Base-by-base conservation (phyloP, 2,329 filamentous ascomycete genomes). In the Neofusicoccum sp. region DNA sequence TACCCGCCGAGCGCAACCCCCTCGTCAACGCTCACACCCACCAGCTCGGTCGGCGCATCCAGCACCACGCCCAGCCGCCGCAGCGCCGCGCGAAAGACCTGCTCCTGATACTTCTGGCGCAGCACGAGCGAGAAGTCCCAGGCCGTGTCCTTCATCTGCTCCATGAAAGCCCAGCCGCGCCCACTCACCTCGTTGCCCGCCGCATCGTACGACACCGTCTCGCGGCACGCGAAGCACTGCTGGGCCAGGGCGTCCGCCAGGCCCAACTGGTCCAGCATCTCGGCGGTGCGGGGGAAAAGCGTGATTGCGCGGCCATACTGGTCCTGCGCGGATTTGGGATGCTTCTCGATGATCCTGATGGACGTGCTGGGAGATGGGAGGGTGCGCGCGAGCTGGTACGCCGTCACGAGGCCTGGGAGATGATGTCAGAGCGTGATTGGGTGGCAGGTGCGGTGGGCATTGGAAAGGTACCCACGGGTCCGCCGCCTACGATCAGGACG, bases 81-180 rank as follows among this genome's bases (percentile, higher is more conserved):
- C 69, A 79, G 54, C 63, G 76, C 73, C n/a, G 72, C 71, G 45
- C 83, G 76, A 58, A 85, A 81, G 45, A 85, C 80, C 11, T 81
- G 79, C 67, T 86, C 83, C 6, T 83, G 80, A 67, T 83, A 85
- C 68, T 82, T 85, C 71, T 86, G 83, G 14, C 84, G 75, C 60
- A 86, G 67, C 1, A 85, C 83, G n/a, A 85, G 73, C 0, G 79
- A 77, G 67, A 84, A 86, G 65, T 83, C 78, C 72, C 80, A 85
- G 31, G 74, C 73, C 1, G 83, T 83, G 63, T 83, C 81, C 39
- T 77, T 78, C 74, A 85, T 84, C 39, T 80, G 75, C 66, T 84
- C 79, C 79, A 85, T 82, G 64, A 84, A 84, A 34, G 76, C 78
- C 81, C 81, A 84, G 1, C 80, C 81, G 58, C 81, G 71, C 2